Conservation (phyloP, 495 filamentous ascomycete genomes). For the Corynascus novoguineensis region DNA sequence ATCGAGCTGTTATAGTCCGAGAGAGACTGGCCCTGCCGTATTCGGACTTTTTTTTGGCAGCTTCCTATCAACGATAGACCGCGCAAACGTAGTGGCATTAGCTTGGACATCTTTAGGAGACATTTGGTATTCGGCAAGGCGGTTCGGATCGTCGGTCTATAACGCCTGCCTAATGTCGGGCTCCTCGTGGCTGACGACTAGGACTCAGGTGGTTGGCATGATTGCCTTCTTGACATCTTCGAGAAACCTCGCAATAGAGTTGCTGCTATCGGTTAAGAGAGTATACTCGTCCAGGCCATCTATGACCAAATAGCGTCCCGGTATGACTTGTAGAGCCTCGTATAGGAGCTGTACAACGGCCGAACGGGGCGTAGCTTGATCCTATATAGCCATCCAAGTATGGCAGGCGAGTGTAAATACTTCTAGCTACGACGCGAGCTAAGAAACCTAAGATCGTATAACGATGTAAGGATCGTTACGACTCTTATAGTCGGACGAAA, state of each 20-base stretch:
- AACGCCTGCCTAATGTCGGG: background rate
- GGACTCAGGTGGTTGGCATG: background rate
- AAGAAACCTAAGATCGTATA: background rate
- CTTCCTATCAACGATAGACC: background rate
- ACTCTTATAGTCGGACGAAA: background rate
- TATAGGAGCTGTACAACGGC: background rate
- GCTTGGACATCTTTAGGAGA: background rate
- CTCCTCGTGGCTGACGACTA: background rate
- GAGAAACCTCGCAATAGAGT: background rate
- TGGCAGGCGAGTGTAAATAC: background rate
- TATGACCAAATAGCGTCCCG: background rate
- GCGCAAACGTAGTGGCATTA: background rate
- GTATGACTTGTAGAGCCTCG: background rate
- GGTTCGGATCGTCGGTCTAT: background rate
- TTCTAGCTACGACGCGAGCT: background rate
- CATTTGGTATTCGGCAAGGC: background rate
- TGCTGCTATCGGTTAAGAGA: background rate
- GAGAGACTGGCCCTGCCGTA: background rate
- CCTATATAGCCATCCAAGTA: background rate
- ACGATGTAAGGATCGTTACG: background rate
- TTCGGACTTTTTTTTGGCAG: background rate
- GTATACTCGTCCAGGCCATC: background rate
- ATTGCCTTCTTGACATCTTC: background rate
- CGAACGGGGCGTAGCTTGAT: background rate
- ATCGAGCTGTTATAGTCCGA: background rate